These are phyloP conservation scores for Trichoderma pleuroti DNA, from an alignment of 2,329 filamentous ascomycete genomes.

Conservation along the genomic window DNA sequence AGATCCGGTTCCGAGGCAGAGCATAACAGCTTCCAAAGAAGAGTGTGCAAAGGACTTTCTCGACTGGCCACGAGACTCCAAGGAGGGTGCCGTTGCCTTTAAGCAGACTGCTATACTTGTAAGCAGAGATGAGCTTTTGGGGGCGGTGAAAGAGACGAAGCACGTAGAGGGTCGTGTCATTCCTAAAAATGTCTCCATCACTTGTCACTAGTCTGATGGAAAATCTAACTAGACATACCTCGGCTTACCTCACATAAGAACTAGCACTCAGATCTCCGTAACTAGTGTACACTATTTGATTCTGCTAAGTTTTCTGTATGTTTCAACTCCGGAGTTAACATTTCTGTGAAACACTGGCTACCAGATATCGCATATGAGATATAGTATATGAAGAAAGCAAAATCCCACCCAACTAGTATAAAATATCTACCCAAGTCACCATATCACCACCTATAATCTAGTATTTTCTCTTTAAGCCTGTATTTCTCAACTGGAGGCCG, in stretches of 20 bases:
- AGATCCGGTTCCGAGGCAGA: not conserved
- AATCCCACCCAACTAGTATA: not conserved
- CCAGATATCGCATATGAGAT: not conserved
- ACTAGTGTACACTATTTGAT: not conserved
- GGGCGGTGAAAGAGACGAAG: not conserved
- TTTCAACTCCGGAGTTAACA: not conserved
- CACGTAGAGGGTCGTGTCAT: not conserved
- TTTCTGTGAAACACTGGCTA: not conserved
- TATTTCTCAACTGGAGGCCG: too few species aligned
- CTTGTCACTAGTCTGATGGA: not conserved
- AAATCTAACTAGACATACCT: not conserved
- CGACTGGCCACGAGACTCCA: not conserved
- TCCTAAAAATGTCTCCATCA: not conserved
- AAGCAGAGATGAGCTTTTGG: not conserved
- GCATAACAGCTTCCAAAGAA: rapidly evolving
- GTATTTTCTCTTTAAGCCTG: too few species aligned
- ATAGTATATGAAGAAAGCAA: not conserved
- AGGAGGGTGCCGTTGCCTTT: rapidly evolving
- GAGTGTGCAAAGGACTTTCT: too few species aligned
- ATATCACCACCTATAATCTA: not conserved
- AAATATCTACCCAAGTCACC: not conserved
- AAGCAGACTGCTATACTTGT: not conserved
- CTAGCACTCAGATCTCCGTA: not conserved
- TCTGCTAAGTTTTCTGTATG: not conserved
- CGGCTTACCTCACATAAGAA: not conserved